These are phyloP conservation scores for Pseudocercospora pini-densiflorae DNA, from an alignment of 2,329 filamentous ascomycete species.

Conservation along the genomic window DNA sequence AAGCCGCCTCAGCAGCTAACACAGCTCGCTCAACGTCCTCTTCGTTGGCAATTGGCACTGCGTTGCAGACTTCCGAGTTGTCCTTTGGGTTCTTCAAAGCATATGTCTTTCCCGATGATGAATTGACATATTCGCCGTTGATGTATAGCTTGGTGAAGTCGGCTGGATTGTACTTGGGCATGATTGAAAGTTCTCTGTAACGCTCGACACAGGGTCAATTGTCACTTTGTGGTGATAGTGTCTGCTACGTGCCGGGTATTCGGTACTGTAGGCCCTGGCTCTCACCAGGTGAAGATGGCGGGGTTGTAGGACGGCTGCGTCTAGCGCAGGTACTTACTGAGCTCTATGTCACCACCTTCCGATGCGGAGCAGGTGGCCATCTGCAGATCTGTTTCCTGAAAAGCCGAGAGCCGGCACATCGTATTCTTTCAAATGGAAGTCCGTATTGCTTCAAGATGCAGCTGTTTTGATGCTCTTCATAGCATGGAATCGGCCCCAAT, in stretches of 20 bases:
- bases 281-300: neutral
- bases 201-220: too few species aligned
- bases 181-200: constrained; percentile 27
- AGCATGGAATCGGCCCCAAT: constrained; percentile 19
- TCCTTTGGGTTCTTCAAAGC: constrained; percentile 21
- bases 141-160: constrained; percentile 46
- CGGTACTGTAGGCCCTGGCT: neutral
- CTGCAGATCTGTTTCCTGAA: too few species aligned
- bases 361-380: neutral
- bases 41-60: constrained; percentile 16
- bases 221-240: neutral
- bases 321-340: neutral
- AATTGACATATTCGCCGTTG: constrained; percentile 20
- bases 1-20: constrained; percentile 48
- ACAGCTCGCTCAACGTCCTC: constrained; percentile 29
- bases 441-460: neutral
- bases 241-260: neutral
- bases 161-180: constrained; percentile 57
- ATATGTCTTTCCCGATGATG: constrained; percentile 40
- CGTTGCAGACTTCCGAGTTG: constrained; percentile 18
- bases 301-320: neutral
- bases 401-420: too few species aligned
- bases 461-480: neutral
- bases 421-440: neutral
- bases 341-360: neutral